Conservation (phyloP, 2,329 filamentous ascomycete genomes). For the Cordyceps militaris region DNA sequence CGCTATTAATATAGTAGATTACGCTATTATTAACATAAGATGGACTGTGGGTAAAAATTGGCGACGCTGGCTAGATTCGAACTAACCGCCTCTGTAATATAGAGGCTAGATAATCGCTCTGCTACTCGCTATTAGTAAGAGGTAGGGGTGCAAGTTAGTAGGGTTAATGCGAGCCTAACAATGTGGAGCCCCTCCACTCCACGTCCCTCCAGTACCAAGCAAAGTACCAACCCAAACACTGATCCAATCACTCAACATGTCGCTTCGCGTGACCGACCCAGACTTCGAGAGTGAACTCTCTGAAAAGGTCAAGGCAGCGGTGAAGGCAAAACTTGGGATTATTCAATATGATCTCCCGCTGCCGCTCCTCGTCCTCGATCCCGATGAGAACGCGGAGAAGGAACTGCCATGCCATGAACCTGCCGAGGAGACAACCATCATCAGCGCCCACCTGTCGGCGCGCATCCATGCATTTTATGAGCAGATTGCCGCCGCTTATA, state of each 20-base stretch:
- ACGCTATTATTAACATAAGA: too few relatives aligned
- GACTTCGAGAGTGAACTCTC: not conserved
- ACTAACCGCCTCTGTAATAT: too few relatives aligned
- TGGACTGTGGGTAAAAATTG: too few relatives aligned
- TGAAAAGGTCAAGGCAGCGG: not conserved
- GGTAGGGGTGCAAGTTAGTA: too few relatives aligned
- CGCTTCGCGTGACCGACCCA: not conserved
- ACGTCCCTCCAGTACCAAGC: too few relatives aligned
- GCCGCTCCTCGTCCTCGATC: not conserved
- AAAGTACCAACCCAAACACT: too few relatives aligned
- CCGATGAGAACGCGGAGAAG: not conserved
- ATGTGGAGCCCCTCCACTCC: too few relatives aligned
- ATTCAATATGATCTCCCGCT: not conserved
- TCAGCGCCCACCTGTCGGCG: slow-evolving; percentile 16
- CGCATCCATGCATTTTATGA: slow-evolving; percentile 16
- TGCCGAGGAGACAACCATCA: slow-evolving; percentile 14
- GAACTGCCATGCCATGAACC: slow-evolving; percentile 15
- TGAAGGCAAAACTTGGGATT: not conserved
- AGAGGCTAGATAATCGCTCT: too few relatives aligned
- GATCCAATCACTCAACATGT: not conserved
- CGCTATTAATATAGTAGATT: too few relatives aligned
- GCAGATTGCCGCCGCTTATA: slow-evolving; percentile 13
- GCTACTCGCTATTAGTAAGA: too few relatives aligned
- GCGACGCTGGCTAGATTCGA: too few relatives aligned
- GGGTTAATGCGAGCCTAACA: too few relatives aligned